These are phyloP conservation scores for Edaphochlamys debaryana DNA, from an alignment of 139 green algal species.

Conservation along the genomic window DNA sequence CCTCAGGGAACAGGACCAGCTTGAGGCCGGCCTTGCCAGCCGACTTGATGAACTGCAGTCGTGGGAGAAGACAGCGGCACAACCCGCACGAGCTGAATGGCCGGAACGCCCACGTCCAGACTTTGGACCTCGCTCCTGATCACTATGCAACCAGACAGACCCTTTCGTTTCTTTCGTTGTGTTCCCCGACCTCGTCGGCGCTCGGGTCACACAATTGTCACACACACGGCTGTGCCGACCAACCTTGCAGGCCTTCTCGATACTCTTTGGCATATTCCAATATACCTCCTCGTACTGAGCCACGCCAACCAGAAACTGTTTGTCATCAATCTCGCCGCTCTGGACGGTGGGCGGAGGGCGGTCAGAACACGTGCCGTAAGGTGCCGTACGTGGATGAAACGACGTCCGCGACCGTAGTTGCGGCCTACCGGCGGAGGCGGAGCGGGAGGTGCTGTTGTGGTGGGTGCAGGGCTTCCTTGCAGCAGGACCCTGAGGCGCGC, in stretches of 20 bases:
- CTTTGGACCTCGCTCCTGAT: neutral
- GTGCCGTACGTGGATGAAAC: too few species aligned
- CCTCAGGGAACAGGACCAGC: neutral
- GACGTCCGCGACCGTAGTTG: too few species aligned
- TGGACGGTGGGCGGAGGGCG: too few species aligned
- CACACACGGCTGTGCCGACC: too few species aligned
- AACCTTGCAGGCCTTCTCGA: neutral
- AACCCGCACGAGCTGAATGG: neutral
- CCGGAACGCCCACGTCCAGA: neutral
- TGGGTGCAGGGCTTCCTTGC: too few species aligned
- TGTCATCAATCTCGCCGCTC: too few species aligned
- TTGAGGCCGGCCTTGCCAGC: neutral
- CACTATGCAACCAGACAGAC: neutral
- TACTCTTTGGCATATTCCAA: neutral
- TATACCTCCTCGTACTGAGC: neutral
- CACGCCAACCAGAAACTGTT: too few species aligned
- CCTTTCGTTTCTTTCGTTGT: neutral
- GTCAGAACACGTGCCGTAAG: too few species aligned
- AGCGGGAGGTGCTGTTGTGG: too few species aligned
- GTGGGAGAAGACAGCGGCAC: neutral
- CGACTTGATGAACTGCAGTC: neutral
- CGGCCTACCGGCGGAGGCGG: too few species aligned
- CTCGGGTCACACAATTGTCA: neutral
- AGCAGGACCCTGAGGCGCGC: too few species aligned
- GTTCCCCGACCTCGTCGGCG: too few species aligned